A percentile compares a stretch with the other conserved stretches of the same genome.
These are phyloP conservation scores for Trichoderma breve DNA, from an alignment of 2,329 filamentous ascomycete species.

Conservation along the genomic window DNA sequence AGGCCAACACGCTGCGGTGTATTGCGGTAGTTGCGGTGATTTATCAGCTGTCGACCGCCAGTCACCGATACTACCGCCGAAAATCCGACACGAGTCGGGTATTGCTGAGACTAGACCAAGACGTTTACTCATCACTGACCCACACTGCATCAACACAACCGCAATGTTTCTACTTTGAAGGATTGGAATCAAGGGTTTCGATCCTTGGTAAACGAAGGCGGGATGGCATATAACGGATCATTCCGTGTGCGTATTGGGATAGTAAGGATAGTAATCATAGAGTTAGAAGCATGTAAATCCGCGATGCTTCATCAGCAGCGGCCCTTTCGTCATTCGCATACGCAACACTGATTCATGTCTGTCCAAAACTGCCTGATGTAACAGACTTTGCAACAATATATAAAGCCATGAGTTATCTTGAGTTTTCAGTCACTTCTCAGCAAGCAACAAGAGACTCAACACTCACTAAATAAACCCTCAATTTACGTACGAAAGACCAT, in stretches of 20 bases:
- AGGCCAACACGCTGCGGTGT: not conserved
- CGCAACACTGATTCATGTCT: not conserved
- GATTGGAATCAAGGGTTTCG: not conserved
- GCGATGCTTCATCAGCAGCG: not conserved
- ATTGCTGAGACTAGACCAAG: not conserved
- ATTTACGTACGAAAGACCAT: not conserved
- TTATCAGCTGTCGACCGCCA: not conserved
- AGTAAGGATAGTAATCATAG: not conserved
- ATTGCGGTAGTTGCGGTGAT: not conserved
- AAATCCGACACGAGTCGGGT: not conserved
- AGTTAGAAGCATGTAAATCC: not conserved
- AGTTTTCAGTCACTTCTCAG: not conserved
- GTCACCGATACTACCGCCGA: not conserved
- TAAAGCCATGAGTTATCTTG: not conserved
- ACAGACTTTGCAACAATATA: not conserved
- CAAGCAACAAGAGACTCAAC: not conserved
- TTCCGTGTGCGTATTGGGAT: not conserved
- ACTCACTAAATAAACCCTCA: not conserved
- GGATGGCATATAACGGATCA: not conserved
- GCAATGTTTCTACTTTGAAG: not conserved
- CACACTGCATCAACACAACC: not conserved
- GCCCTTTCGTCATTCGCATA: not conserved
- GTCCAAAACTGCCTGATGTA: not conserved
- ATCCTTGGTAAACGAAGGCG: not conserved
- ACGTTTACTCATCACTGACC: not conserved